Conservation (phyloP, 2,329 filamentous ascomycete genomes). For the Pestalotiopsis sp. region DNA sequence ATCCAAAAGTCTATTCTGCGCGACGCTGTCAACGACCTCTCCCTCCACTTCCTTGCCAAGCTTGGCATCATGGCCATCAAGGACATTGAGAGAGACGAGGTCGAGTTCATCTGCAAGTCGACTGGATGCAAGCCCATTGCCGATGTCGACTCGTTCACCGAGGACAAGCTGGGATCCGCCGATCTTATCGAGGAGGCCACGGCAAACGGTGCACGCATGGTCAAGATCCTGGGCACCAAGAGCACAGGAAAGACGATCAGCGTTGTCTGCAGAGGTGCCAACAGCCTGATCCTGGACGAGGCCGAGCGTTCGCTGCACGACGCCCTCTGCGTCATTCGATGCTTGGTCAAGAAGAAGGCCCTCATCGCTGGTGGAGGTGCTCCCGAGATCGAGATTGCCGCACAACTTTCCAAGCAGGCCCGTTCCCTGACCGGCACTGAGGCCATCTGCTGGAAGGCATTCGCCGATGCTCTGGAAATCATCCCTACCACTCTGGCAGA, state of each 20-base stretch:
- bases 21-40: slow-evolving; percentile 96
- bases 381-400: slow-evolving; percentile 94
- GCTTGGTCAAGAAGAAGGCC: slow-evolving; percentile 99
- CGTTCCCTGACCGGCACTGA: slow-evolving; percentile 88
- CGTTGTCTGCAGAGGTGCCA: slow-evolving; percentile 92
- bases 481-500: slow-evolving; percentile 96
- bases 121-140: slow-evolving; percentile 99
- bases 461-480: slow-evolving; percentile 96
- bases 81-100: slow-evolving; percentile 97
- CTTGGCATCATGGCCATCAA: slow-evolving; percentile 95
- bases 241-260: slow-evolving; percentile 85
- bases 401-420: slow-evolving; percentile 79
- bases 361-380: slow-evolving; percentile 96
- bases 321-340: slow-evolving; percentile 95
- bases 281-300: slow-evolving; percentile 92
- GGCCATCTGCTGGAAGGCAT: slow-evolving; percentile 98
- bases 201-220: slow-evolving; percentile 84
- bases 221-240: slow-evolving; percentile 93
- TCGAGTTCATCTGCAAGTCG: slow-evolving; percentile 99
- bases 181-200: slow-evolving; percentile 94
- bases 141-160: slow-evolving; percentile 96
- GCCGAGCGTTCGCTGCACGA: slow-evolving; percentile 97
- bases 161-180: slow-evolving; percentile 94
- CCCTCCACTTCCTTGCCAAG: slow-evolving; percentile 95
- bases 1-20: slow-evolving; percentile 99